Evolutionary conservation across 139 green algal species (phyloP).

Genomic region (Pleodorina starrii): DNA sequence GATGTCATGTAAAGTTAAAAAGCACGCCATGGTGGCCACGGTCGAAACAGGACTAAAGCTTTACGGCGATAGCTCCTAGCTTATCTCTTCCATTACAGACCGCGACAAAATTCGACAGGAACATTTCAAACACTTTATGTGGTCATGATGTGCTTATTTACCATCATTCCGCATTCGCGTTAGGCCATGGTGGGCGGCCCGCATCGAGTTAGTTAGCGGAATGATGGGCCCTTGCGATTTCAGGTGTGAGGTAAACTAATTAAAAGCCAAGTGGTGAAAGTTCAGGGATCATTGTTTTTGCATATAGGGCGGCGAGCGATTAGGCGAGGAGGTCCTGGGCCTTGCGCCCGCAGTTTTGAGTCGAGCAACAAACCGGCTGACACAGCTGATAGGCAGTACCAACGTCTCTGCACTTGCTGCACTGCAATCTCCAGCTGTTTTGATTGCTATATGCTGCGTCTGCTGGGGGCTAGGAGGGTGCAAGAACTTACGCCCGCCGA

Average conservation of each 20-base stretch:
- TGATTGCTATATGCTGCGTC: not conserved
- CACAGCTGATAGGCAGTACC: not conserved
- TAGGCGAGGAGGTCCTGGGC: not conserved
- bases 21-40: too few species aligned
- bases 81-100: too few species aligned
- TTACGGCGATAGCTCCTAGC: too few species aligned
- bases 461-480: constrained; percentile 20
- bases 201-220: constrained; percentile 11
- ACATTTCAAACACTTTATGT: too few species aligned
- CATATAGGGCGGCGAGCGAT: too few species aligned
- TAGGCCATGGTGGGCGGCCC: not conserved
- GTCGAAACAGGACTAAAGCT: too few species aligned
- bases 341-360: constrained; percentile 24
- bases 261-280: not conserved
- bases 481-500: constrained; percentile 13
- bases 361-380: constrained; percentile 17
- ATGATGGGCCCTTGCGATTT: not conserved
- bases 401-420: not conserved
- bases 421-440: not conserved
- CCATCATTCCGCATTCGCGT: too few species aligned
- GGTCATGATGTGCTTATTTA: too few species aligned
- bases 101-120: too few species aligned
- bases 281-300: not conserved
- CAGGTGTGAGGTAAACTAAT: not conserved
- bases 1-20: too few species aligned